Evolutionary conservation across 2,329 filamentous ascomycete species (phyloP).

Genomic region (Cordyceps pruinosa): DNA sequence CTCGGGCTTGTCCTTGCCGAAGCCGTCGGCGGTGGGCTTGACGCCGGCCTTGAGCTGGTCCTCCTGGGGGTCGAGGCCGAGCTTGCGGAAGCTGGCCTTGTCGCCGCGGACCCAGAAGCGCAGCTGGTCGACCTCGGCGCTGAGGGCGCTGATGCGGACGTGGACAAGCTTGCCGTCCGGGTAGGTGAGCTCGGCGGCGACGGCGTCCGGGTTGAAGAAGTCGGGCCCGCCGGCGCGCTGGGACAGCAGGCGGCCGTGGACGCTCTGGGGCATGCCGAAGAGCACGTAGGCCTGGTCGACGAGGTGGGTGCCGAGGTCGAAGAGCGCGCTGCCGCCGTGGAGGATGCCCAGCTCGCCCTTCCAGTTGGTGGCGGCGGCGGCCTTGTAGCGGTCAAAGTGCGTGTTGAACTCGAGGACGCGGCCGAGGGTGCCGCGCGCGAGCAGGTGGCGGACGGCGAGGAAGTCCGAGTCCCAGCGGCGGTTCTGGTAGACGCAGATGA

Average conservation of each 20-base stretch:
- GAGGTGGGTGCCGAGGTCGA: conserved; percentile 69
- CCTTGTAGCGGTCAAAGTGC: conserved; percentile 70
- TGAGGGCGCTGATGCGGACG: conserved; percentile 62
- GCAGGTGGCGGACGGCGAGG: conserved; percentile 57
- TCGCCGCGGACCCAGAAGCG: conserved; percentile 72
- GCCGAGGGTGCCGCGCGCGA: conserved; percentile 55
- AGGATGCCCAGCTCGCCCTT: conserved; percentile 54
- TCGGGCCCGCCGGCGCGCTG: conserved; percentile 46
- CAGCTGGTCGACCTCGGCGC: conserved; percentile 61
- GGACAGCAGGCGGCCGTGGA: conserved; percentile 62
- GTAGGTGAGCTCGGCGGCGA: conserved; percentile 63
- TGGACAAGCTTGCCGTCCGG: conserved; percentile 55
- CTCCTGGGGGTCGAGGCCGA: conserved; percentile 66
- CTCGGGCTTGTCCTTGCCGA: conserved; percentile 56
- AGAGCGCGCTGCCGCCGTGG: conserved; percentile 61
- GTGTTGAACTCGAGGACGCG: conserved; percentile 72
- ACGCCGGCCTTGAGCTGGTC: conserved; percentile 61
- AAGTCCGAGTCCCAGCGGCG: conserved; percentile 75
- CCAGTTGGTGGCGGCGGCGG: conserved; percentile 55
- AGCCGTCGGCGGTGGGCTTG: conserved; percentile 53
- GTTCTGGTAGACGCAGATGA: conserved; percentile 68
- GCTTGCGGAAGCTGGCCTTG: conserved; percentile 69
- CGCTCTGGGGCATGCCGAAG: conserved; percentile 60
- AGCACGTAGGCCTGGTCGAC: conserved; percentile 67
- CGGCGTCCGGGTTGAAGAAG: conserved; percentile 48